Percentiles rank a stretch among this genome's conserved stretches.
Conservation (phyloP, 2,329 filamentous ascomycete species). For the Ampelomyces quisqualis region DNA sequence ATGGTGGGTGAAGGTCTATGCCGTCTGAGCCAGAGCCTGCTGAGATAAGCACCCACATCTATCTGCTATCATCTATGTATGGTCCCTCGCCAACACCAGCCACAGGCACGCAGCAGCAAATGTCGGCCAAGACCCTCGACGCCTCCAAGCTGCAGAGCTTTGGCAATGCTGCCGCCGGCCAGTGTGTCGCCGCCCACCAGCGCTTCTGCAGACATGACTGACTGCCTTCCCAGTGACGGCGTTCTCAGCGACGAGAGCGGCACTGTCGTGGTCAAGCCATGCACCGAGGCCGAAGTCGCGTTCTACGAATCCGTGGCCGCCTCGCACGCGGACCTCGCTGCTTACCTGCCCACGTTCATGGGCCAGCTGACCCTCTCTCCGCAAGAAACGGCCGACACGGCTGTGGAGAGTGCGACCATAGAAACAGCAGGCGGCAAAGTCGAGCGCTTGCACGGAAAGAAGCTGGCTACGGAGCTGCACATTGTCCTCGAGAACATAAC, state of each 20-base stretch:
- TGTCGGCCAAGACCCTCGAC: conserved; percentile 54
- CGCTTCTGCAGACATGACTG: conserved; percentile 6
- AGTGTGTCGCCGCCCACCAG: conserved; percentile 59
- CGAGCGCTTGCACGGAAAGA: conserved; percentile 57
- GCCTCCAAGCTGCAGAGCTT: conserved; percentile 66
- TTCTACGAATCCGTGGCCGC: conserved; percentile 78
- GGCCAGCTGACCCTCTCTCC: conserved; percentile 67
- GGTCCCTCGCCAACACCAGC: too few species aligned
- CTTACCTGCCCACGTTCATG: conserved; percentile 81
- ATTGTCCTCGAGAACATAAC: conserved; percentile 86
- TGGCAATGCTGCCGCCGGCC: conserved; percentile 76
- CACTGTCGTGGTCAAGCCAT: conserved; percentile 90
- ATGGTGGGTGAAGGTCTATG: too few species aligned
- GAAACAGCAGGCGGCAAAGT: conserved; percentile 26
- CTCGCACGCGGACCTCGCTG: conserved; percentile 70
- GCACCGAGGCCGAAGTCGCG: conserved; percentile 77
- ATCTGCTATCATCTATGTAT: too few species aligned
- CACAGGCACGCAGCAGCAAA: too few species aligned
- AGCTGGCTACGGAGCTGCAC: conserved; percentile 72
- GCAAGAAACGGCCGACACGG: conserved; percentile 17
- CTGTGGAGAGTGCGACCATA: conserved; percentile 31
- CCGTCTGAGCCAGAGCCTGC: too few species aligned
- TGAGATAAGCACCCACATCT: background rate
- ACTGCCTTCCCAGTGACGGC: conserved; percentile 66
- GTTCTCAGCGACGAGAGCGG: conserved; percentile 83